Percentiles rank a stretch among this genome's conserved stretches.
Evolutionary conservation across 257 asterid genomes (phyloP).

Genomic region (Marsdenia floribunda): DNA sequence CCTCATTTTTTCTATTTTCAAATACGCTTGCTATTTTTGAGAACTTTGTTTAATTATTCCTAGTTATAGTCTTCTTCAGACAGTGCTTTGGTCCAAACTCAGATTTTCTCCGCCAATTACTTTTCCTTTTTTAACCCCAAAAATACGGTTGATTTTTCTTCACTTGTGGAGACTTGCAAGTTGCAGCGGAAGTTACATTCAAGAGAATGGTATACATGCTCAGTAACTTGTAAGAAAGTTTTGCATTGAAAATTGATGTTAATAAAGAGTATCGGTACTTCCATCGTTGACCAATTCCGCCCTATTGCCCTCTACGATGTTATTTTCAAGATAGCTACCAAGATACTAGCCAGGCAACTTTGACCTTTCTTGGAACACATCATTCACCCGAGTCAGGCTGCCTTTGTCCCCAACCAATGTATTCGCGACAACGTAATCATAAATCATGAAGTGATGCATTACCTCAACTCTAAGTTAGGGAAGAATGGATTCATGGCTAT

Average conservation of each 20-base stretch:
- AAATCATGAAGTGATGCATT: no score
- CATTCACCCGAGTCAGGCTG: no score
- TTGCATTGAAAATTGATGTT: not conserved
- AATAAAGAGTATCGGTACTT: no score
- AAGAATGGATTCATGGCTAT: no score
- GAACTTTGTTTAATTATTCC: not conserved
- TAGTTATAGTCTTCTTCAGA: constrained; percentile 43
- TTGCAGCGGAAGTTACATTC: constrained; percentile 57
- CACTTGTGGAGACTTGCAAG: constrained; percentile 75
- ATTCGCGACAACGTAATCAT: no score
- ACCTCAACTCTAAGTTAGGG: no score
- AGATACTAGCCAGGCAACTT: no score
- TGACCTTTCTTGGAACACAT: no score
- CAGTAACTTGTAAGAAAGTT: not conserved
- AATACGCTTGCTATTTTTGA: not conserved
- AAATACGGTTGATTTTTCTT: constrained; percentile 61
- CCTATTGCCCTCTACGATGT: no score
- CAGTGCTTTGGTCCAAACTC: constrained; percentile 81
- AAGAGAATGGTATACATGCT: constrained; percentile 54
- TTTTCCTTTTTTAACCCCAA: constrained; percentile 87
- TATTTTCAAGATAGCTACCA: no score
- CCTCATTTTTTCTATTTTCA: constrained; percentile 8
- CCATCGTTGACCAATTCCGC: no score
- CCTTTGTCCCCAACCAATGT: no score
- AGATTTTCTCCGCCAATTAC: constrained; percentile 65